A percentile compares a stretch with the other conserved stretches of the same genome.
Conservation (phyloP, 768 basidiomycete genomes). For the Peribolospora kevripleyi region DNA sequence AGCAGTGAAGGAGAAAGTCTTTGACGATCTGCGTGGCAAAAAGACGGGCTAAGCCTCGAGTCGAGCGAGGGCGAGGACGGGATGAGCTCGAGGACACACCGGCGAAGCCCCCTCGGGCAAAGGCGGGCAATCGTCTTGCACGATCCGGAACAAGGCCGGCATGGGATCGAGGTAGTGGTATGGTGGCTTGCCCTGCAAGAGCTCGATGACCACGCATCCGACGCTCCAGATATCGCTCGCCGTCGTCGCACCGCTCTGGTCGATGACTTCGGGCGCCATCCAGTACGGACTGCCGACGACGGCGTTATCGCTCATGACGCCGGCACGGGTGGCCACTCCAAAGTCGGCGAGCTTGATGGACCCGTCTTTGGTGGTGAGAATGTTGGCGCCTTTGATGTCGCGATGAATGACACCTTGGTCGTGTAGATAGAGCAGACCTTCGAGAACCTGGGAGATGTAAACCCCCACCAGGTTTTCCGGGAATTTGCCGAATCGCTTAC, state of each 20-base stretch:
- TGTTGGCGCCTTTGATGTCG: conserved; percentile 97
- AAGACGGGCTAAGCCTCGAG: background rate
- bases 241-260: conserved; percentile 88
- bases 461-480: conserved; percentile 90
- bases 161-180: conserved; percentile 91
- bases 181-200: conserved; percentile 73
- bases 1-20: conserved; percentile 89
- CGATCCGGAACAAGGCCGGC: conserved; percentile 94
- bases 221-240: conserved; percentile 82
- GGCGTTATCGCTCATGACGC: conserved; percentile 55
- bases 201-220: conserved; percentile 92
- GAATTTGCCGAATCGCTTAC: conserved; percentile 94
- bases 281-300: conserved; percentile 97
- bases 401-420: conserved; percentile 98
- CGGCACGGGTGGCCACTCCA: conserved; percentile 66
- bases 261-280: conserved; percentile 99
- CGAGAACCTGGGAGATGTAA: conserved; percentile 85
- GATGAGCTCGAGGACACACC: conserved; percentile 9
- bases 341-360: conserved; percentile 98
- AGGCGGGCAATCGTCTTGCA: conserved; percentile 90
- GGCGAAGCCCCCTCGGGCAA: conserved; percentile 88
- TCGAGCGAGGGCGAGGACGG: background rate
- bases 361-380: conserved; percentile 94
- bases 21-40: conserved; percentile 40
- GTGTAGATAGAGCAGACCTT: conserved; percentile 87